Evolutionary conservation across 352 stramenopile species (phyloP).

Genomic region (Lagenidium giganteum): DNA sequence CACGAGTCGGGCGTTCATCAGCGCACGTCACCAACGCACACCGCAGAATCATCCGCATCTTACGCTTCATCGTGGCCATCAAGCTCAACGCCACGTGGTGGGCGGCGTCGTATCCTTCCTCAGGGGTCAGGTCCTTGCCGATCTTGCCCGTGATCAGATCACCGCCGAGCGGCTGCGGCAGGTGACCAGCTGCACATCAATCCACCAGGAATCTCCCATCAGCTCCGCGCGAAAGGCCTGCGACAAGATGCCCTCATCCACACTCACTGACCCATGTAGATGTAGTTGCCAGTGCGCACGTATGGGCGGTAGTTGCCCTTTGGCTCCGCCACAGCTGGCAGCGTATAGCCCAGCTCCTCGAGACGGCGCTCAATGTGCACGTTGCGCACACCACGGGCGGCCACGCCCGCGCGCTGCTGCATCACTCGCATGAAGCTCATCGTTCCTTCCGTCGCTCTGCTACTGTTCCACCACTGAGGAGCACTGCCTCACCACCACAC

Average conservation of each 20-base stretch:
- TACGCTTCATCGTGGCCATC: conserved; percentile 88
- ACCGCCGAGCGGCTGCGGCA: conserved; percentile 65
- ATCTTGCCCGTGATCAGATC: conserved; percentile 87
- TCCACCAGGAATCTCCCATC: no score
- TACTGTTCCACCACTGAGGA: no score
- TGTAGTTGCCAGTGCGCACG: conserved; percentile 76
- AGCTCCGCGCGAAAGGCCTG: no score
- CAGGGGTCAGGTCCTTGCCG: conserved; percentile 80
- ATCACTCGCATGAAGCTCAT: conserved; percentile 27
- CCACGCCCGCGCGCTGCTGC: no score
- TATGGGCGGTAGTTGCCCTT: conserved; percentile 90
- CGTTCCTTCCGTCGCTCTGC: no score
- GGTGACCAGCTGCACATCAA: conserved; percentile 53
- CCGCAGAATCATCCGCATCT: conserved; percentile 3
- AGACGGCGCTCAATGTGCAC: conserved; percentile 84
- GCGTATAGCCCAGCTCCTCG: conserved; percentile 77
- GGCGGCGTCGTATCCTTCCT: conserved; percentile 90
- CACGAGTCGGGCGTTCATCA: not conserved
- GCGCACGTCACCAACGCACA: no score
- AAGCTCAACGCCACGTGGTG: conserved; percentile 88
- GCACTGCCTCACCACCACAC: no score
- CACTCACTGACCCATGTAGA: conserved; percentile 59
- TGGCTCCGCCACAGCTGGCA: conserved; percentile 75
- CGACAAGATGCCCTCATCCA: no score
- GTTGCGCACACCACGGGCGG: conserved; percentile 26